phyloP scores from a whole-genome alignment of 352 stramenopile genomes.

The Globisporangium uncinulatum region DNA sequence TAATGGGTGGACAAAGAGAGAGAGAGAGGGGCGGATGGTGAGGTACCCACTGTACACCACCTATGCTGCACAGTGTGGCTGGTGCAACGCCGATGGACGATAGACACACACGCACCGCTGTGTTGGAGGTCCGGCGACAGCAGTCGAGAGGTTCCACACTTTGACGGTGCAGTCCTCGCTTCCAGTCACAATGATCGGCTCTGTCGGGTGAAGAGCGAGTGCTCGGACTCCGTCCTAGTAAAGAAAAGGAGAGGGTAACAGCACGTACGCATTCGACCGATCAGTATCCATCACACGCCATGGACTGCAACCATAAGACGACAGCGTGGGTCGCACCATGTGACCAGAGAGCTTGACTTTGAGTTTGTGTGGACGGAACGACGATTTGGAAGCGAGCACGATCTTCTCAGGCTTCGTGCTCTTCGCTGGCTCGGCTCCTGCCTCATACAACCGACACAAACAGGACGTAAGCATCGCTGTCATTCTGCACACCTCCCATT shows the following conservation, averaged over 20 bases:
- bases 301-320: background rate
- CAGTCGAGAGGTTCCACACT: conserved; percentile 73
- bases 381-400: conserved; percentile 43
- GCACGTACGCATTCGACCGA: background rate
- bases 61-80: too few relatives aligned
- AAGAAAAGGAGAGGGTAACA: background rate
- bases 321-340: conserved; percentile 38
- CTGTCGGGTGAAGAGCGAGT: conserved; percentile 75
- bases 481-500: background rate
- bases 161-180: conserved; percentile 84
- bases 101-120: conserved; percentile 29
- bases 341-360: conserved; percentile 84
- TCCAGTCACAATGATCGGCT: conserved; percentile 74
- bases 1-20: conserved; percentile 8
- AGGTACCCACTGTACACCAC: too few relatives aligned
- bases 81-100: too few relatives aligned
- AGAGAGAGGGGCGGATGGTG: background rate
- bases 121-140: conserved; percentile 52
- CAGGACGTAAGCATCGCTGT: too few relatives aligned
- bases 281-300: too few relatives aligned
- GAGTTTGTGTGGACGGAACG: conserved; percentile 74
- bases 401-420: conserved; percentile 38
- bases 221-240: conserved; percentile 80
- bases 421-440: conserved; percentile 27
- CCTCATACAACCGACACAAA: background rate